Evolutionary conservation across 257 asterid genomes (phyloP).

Genomic region (Fraxinus anomala): DNA sequence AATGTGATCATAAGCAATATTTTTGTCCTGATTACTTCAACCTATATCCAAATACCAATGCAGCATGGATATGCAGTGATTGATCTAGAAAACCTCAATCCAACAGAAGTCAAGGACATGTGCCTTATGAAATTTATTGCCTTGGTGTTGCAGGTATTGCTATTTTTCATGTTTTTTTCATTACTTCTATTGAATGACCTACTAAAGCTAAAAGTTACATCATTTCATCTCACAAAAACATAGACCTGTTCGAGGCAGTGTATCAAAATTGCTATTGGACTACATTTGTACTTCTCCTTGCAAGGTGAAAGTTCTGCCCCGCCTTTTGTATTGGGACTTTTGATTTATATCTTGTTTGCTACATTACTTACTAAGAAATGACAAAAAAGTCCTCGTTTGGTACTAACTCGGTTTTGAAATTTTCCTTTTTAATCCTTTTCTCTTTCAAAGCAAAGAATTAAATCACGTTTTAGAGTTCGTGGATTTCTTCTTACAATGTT

Average conservation of each 20-base stretch:
- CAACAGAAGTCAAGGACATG: slow-evolving; percentile 51
- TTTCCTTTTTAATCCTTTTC: background rate
- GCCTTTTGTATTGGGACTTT: background rate
- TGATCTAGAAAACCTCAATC: slow-evolving; percentile 50
- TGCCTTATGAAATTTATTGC: slow-evolving; percentile 59
- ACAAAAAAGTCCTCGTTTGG: background rate
- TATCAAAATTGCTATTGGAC: slow-evolving; percentile 58
- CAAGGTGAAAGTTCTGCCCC: slow-evolving; percentile 55
- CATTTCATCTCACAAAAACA: slow-evolving; percentile 87
- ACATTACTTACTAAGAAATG: slow-evolving; percentile 2
- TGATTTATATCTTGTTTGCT: slow-evolving; percentile 7
- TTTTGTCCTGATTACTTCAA: slow-evolving; percentile 17
- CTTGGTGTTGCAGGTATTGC: slow-evolving; percentile 71
- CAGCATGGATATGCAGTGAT: slow-evolving; percentile 85
- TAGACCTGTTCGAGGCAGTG: slow-evolving; percentile 79
- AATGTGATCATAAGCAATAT: background rate
- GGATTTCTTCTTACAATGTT: background rate
- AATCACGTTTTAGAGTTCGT: background rate
- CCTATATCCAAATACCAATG: slow-evolving; percentile 22
- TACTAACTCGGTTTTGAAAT: background rate
- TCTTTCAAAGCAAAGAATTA: slow-evolving; percentile 2
- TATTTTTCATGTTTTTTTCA: slow-evolving; percentile 21
- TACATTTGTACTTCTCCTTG: slow-evolving; percentile 73
- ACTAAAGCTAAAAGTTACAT: slow-evolving; percentile 21
- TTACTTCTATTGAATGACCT: slow-evolving; percentile 16